Conservation (phyloP, 2,329 filamentous ascomycete genomes). For the Fusarium temperatum region DNA sequence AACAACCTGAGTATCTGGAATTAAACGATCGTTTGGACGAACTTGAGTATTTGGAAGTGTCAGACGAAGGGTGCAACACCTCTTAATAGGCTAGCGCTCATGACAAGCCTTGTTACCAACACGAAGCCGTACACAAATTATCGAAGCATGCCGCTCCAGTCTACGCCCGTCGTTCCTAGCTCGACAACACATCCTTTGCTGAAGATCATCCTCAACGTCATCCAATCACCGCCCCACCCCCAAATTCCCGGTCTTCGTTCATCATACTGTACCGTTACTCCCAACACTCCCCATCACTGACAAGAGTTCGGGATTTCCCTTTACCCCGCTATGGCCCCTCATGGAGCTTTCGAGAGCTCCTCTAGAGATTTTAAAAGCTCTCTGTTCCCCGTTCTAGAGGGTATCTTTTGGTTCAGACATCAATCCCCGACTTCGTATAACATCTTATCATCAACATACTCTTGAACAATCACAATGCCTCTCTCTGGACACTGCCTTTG, state of each 20-base stretch:
- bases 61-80: background rate
- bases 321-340: constrained; percentile 43
- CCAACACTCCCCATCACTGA: constrained; percentile 22
- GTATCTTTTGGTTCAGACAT: background rate
- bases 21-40: background rate
- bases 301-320: constrained; percentile 30
- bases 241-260: constrained; percentile 27
- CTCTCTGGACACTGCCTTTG: constrained; percentile 76
- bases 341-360: constrained; percentile 36
- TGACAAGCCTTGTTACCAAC: background rate
- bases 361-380: constrained; percentile 19
- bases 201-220: constrained; percentile 42
- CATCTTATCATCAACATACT: background rate
- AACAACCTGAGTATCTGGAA: constrained; percentile 14
- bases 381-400: background rate
- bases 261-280: constrained; percentile 21
- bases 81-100: background rate
- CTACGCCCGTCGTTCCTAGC: constrained; percentile 22
- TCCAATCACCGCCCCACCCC: constrained; percentile 42
- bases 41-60: background rate
- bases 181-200: constrained; percentile 9
- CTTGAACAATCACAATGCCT: constrained; percentile 61
- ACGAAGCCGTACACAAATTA: constrained; percentile 17
- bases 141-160: constrained; percentile 19
- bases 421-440: constrained; percentile 6